Conservation (phyloP, 1,284 basidiomycete species). For the Xerocomus nothofagi region DNA sequence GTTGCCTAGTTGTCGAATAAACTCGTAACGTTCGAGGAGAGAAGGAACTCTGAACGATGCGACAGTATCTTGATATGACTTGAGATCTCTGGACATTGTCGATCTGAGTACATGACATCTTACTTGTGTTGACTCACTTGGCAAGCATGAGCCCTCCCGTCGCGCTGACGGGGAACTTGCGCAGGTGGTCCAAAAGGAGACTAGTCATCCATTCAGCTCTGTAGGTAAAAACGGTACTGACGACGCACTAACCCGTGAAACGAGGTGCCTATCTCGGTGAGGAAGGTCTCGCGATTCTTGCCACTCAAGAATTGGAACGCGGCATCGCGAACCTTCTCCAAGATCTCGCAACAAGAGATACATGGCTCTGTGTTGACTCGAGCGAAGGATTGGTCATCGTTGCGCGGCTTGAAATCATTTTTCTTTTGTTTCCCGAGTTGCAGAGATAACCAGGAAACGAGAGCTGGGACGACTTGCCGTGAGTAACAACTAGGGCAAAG, state of each 20-base stretch:
- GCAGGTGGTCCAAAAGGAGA: slow-evolving; percentile 90
- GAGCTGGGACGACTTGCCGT: slow-evolving; percentile 42
- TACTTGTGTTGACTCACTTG: slow-evolving; percentile 60
- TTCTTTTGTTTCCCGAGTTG: slow-evolving; percentile 93
- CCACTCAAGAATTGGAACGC: slow-evolving; percentile 79
- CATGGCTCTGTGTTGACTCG: slow-evolving; percentile 96
- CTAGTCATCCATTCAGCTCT: slow-evolving; percentile 43
- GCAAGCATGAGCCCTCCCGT: slow-evolving; percentile 98
- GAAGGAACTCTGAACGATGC: slow-evolving; percentile 78
- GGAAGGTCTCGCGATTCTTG: slow-evolving; percentile 89
- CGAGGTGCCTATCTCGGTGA: slow-evolving; percentile 91
- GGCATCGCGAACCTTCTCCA: slow-evolving; percentile 79
- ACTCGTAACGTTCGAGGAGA: slow-evolving; percentile 95
- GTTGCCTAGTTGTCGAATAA: slow-evolving; percentile 96
- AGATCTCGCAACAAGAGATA: slow-evolving; percentile 79
- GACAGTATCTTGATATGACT: slow-evolving; percentile 93
- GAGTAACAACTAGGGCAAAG: neutral
- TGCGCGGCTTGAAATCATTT: slow-evolving; percentile 94
- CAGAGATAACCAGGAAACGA: slow-evolving; percentile 66
- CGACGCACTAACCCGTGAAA: slow-evolving; percentile 76
- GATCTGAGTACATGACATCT: neutral
- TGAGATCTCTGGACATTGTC: slow-evolving; percentile 67
- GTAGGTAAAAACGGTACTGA: neutral
- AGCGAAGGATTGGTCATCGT: slow-evolving; percentile 93
- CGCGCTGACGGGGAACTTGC: slow-evolving; percentile 95